Percentiles rank a stretch among this genome's conserved stretches.
Conservation (phyloP, 1,284 basidiomycete species). For the Boletus smithii region DNA sequence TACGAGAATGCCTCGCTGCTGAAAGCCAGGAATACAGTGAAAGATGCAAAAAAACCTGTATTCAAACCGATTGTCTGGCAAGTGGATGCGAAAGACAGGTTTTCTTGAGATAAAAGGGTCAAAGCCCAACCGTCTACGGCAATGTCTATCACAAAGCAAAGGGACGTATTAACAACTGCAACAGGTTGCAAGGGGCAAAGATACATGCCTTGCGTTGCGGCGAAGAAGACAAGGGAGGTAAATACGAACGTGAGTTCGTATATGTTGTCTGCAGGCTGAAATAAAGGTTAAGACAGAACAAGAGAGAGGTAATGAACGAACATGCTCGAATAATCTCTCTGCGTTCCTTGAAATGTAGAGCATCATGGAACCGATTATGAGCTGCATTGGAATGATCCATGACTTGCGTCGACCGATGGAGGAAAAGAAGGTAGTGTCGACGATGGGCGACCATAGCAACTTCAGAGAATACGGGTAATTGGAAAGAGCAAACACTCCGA, state of each 20-base stretch:
- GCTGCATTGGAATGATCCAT: constrained; percentile 98
- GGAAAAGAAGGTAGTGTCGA: constrained; percentile 86
- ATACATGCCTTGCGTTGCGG: constrained; percentile 88
- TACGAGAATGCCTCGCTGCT: constrained; percentile 93
- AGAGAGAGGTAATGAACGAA: constrained; percentile 38
- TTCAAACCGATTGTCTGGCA: constrained; percentile 98
- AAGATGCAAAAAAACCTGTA: constrained; percentile 93
- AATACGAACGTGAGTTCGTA: constrained; percentile 83
- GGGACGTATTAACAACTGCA: constrained; percentile 4
- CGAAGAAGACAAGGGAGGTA: constrained; percentile 89
- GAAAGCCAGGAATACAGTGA: constrained; percentile 96
- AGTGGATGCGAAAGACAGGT: constrained; percentile 94
- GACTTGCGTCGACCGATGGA: constrained; percentile 89
- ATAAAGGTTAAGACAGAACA: constrained; percentile 7
- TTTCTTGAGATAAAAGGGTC: constrained; percentile 92
- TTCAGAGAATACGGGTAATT: constrained; percentile 98
- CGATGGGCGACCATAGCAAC: constrained; percentile 95
- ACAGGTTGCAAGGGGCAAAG: neutral
- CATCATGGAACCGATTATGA: constrained; percentile 86
- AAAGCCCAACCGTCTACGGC: constrained; percentile 99
- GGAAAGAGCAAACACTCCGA: constrained; percentile 91
- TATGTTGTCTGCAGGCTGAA: constrained; percentile 79
- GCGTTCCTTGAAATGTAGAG: constrained; percentile 83
- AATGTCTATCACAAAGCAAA: constrained; percentile 61
- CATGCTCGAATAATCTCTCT: constrained; percentile 78